Conservation (phyloP, 352 stramenopile species). For the Phytophthora melonis region DNA sequence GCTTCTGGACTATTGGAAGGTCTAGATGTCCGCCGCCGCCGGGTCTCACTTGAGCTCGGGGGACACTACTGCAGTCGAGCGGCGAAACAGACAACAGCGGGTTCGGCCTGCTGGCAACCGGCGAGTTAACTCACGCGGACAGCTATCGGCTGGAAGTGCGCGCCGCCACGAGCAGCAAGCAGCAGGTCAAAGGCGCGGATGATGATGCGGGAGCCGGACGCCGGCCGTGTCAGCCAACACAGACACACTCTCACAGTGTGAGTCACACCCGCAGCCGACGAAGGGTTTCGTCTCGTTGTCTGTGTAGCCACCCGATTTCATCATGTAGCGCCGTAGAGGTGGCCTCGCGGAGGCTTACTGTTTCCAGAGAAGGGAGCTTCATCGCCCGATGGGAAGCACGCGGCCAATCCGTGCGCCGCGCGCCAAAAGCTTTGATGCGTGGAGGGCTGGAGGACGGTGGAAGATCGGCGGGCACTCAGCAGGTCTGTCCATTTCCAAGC, state of each 20-base stretch:
- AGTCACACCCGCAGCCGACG: slow-evolving; percentile 19
- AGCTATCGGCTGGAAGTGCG: background rate
- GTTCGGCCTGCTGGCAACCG: background rate
- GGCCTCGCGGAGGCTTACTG: slow-evolving; percentile 4
- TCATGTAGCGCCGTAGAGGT: slow-evolving; percentile 31
- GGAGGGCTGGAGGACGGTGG: slow-evolving; percentile 33
- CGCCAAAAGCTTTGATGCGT: slow-evolving; percentile 28
- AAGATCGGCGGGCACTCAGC: slow-evolving; percentile 35
- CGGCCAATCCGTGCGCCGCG: slow-evolving; percentile 9
- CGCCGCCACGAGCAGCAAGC: background rate
- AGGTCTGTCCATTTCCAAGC: too few species aligned
- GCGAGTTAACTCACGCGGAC: background rate
- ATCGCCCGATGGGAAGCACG: slow-evolving; percentile 27
- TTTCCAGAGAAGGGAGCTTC: slow-evolving; percentile 26
- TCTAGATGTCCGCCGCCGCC: too few species aligned
- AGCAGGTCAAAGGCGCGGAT: slow-evolving; percentile 8
- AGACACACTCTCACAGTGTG: background rate
- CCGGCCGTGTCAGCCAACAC: slow-evolving; percentile 11
- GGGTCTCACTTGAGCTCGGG: slow-evolving; percentile 8
- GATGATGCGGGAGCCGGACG: slow-evolving; percentile 24
- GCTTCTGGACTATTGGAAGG: too few species aligned
- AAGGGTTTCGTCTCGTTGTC: slow-evolving; percentile 34
- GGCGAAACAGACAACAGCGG: background rate
- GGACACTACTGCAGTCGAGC: slow-evolving; percentile 4
- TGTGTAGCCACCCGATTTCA: slow-evolving; percentile 34